Evolutionary conservation across 164 flowering plant species (phyloP), one percentile per base, ranked within the genome.

Genomic region (Macadamia integrifolia): DNA sequence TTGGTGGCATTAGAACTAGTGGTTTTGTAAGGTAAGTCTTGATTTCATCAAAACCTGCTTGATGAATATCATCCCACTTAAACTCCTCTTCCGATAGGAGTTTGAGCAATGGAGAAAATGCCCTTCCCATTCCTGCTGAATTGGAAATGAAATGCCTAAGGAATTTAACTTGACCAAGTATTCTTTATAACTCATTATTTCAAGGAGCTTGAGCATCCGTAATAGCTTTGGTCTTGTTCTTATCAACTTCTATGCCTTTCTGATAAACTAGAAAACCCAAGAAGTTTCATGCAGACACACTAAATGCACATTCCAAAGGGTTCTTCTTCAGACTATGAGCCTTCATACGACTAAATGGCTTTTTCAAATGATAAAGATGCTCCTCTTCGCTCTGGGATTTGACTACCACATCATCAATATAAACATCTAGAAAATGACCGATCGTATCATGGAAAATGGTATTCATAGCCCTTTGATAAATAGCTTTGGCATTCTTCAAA

Each of bases 401-500:
- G 3, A 55, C 17, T 6, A 55, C 23, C 18, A 55, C 17, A 28
- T 58, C 63, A 55, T 62, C 67, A 8, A 67, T 57, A 28, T 72
- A 72, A 6, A 67, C 67, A 18, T 72, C 75, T 48, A 72, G 30
- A 0, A 15, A 43, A 6, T 23, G 4, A 6, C 62, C 60, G 0
- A 56, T 50, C 23, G 55, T 43, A 0, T 67, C 11, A 23, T 61
- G 58, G 64, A 66, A 72, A 66, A 72, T 53, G 6, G 8, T 62
- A 43, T 72, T 62, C 8, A 72, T 69, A 1, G 55, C 43, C 28
- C 71, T 10, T 58, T 72, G 62, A 32, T 60, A 72, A 2, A 58
- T 67, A 0, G 53, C 60, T 1, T 58, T 35, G 10, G 69, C 69
- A 61, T 66, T 72, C 23, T 23, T 23, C 23, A 71, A 49, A 5